Conservation (phyloP, 345 rosid species). For the Acer negundo region DNA sequence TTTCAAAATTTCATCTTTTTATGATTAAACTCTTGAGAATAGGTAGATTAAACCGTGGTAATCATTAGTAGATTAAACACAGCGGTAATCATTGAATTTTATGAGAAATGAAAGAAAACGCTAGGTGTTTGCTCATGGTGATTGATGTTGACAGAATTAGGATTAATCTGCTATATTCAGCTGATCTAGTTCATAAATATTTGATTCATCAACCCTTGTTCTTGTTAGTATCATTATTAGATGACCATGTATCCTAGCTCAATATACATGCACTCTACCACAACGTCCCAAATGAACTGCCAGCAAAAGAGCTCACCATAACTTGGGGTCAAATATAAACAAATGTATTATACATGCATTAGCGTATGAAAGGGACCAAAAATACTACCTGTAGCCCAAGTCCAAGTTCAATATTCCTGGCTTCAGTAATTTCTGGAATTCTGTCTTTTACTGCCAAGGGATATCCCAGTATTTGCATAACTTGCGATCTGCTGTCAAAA, state of each 20-base stretch:
- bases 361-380: slow-evolving; percentile 3
- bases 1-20: not conserved
- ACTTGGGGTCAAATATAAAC: not conserved
- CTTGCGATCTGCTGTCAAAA: slow-evolving; percentile 79
- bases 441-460: slow-evolving; percentile 67
- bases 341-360: not conserved
- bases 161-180: not conserved
- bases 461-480: slow-evolving; percentile 75
- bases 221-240: not conserved
- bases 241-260: not conserved
- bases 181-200: not conserved
- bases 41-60: not conserved
- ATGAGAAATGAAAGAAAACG: not conserved
- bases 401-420: slow-evolving; percentile 92
- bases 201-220: not conserved
- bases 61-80: slow-evolving; percentile 4
- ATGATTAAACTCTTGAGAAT: not conserved
- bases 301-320: not conserved
- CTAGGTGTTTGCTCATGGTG: not conserved
- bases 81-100: not conserved
- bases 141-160: not conserved
- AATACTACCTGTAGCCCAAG: slow-evolving; percentile 83
- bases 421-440: slow-evolving; percentile 87
- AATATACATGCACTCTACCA: not conserved
- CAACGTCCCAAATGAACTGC: not conserved